These are phyloP conservation scores for Radiomyces spectabilis DNA, from an alignment of 192 early-diverging fungal species.

Conservation along the genomic window DNA sequence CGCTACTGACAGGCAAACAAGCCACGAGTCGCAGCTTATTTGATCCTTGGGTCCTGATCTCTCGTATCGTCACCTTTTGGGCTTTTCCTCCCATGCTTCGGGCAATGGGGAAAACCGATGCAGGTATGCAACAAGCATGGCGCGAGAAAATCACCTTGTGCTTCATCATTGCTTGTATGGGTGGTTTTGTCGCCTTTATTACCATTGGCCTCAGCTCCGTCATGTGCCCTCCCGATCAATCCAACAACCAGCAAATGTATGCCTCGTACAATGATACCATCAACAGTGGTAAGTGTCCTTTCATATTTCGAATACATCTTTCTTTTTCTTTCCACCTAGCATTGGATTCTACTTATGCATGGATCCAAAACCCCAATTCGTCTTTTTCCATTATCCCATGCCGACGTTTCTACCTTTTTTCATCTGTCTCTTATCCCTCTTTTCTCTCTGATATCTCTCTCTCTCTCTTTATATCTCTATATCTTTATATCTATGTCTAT, in stretches of 20 bases:
- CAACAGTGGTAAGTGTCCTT: conserved; percentile 9
- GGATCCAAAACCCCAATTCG: no score
- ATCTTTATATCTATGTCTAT: no score
- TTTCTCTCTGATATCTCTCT: no score
- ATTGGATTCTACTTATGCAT: no score
- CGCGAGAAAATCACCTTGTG: conserved; percentile 74
- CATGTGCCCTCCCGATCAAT: conserved; percentile 48
- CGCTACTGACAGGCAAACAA: conserved; percentile 58
- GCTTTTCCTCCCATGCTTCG: conserved; percentile 51
- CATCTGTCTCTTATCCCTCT: no score
- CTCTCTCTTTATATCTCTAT: no score
- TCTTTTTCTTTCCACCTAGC: no score
- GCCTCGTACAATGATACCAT: conserved; percentile 32
- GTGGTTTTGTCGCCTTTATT: conserved; percentile 73
- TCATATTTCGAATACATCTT: no score
- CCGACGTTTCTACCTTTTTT: no score
- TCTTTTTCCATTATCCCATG: no score
- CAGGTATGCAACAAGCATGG: conserved; percentile 75
- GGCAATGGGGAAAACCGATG: conserved; percentile 46
- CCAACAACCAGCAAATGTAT: conserved; percentile 45
- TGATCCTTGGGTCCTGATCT: conserved; percentile 63
- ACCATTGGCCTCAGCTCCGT: conserved; percentile 64
- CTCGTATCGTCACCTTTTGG: conserved; percentile 63
- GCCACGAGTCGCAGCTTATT: conserved; percentile 23
- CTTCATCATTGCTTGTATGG: conserved; percentile 72